Evolutionary conservation across 1,284 basidiomycete species (phyloP), one percentile per base, ranked within the genome.

Genomic region (Cutaneotrichosporon sp.): DNA sequence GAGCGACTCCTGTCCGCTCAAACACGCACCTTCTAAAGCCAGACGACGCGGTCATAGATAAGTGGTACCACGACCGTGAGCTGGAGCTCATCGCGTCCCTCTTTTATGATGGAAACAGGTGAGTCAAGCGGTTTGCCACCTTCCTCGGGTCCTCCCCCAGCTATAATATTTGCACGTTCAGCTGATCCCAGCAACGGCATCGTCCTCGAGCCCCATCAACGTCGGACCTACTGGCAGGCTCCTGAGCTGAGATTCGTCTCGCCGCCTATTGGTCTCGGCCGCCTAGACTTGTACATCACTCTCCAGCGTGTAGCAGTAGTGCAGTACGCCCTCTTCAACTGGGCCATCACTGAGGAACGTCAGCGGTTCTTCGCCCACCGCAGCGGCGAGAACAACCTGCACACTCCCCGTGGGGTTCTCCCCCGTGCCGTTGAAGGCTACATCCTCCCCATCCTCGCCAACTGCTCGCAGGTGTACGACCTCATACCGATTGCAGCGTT

Each of bases 301-400:
- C 22, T n/a, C 8, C 64, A 65, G 58, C 64, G 64, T 22, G 22
- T 58, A 10, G 52, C 52, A 11, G 1, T 65, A 6, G 22, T 62
- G 11, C 46, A 65, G 30, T 65, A 51, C 26, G 34, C 61, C n/a
- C 36, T 60, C 21, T 65, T 65, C 53, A 62, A 61, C 60, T 50
- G 56, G 50, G 52, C 57, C 16, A 9, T 56, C n/a, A 56, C 64
- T 1, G 51, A 65, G 38, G 13, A 21, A 9, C 10, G 49, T 9
- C 7, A 36, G 11, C 61, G 64, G 16, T 60, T 40, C 57, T 65
- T 56, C 21, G 18, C 60, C 21, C 60, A 58, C 30, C 60, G 61
- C 38, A 51, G 52, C 5, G 8, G 13, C 2, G 18, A 50, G 16
- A 51, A 47, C 30, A 56, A 65, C 50, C 59, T 65, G 14, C 59